Evolutionary conservation across 2,329 filamentous ascomycete genomes (phyloP), one percentile per base, ranked within the genome.

Genomic region (Penicillium freii): DNA sequence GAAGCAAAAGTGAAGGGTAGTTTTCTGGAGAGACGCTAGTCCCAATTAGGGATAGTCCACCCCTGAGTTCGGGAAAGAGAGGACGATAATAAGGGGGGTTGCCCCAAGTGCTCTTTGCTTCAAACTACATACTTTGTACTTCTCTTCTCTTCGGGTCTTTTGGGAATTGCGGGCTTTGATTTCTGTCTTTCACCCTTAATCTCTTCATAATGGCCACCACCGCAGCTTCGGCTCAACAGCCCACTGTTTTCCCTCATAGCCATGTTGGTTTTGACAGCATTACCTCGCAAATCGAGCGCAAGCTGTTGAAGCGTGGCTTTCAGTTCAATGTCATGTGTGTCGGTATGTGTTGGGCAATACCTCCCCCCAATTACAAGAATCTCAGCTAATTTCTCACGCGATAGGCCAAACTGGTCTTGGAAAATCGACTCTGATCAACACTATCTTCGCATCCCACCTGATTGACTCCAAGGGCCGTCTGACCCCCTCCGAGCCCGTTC

Each of bases 181-280:
- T 57, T 29, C 25, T 38, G 31, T 45, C 44, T 51, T 39, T 39
- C 31, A 50, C 10, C 27, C 50, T 27, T 33, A 38, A 21, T 36
- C 60, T 64, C 65, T 65, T 71, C 73, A 78, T 80, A 76, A 88
- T 89, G 85, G 86, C 88, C 72, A 86, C 86, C 73, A 86, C 89
- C 59, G 75, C 78, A 66, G 75, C 78, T 59, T 66, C 71, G 51
- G 64, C 69, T 65, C 63, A 70, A 42, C 70, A 73, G 71, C 81
- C 81, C 66, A 73, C 78, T 15, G 84, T 88, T 76, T 94, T 91
- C 80, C 94, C 94, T 74, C 88, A 94, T 78, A 96, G 89, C 88
- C 94, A 97, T 84, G 94, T 99, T 78, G 94, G 94, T 86, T 99
- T 99, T 83, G 94, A 99, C 84, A 97, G 92, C 83, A 99, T 99